phyloP scores from a whole-genome alignment of 768 basidiomycete genomes.

The Mycena polygramma region DNA sequence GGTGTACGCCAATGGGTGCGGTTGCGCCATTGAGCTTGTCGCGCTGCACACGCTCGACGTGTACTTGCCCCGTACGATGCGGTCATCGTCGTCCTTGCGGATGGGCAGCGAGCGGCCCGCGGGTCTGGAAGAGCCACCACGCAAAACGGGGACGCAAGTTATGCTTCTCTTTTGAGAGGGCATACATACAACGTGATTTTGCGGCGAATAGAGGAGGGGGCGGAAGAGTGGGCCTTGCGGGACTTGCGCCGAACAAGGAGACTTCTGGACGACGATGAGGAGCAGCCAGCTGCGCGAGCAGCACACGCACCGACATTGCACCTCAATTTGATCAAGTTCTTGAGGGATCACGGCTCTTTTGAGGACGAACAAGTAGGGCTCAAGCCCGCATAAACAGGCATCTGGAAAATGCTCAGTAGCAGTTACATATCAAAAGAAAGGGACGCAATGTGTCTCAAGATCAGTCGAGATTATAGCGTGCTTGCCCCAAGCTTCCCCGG shows the following conservation, averaged over 20 bases:
- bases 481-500: too few relatives aligned
- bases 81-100: slow-evolving; percentile 98
- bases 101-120: slow-evolving; percentile 94
- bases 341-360: too few relatives aligned
- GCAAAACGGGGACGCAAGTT: slow-evolving; percentile 69
- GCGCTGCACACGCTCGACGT: slow-evolving; percentile 97
- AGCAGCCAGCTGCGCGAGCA: slow-evolving; percentile 26
- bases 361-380: too few relatives aligned
- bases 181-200: slow-evolving; percentile 98
- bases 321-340: slow-evolving; percentile 66
- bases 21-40: slow-evolving; percentile 98
- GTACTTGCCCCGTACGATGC: slow-evolving; percentile 97
- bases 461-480: too few relatives aligned
- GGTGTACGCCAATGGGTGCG: slow-evolving; percentile 94
- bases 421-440: too few relatives aligned
- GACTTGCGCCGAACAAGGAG: slow-evolving; percentile 96
- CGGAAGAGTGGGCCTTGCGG: slow-evolving; percentile 97
- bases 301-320: slow-evolving; percentile 79
- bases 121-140: slow-evolving; percentile 63
- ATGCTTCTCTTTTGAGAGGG: slow-evolving; percentile 97
- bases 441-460: too few relatives aligned
- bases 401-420: too few relatives aligned
- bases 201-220: slow-evolving; percentile 94
- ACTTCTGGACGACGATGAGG: slow-evolving; percentile 65
- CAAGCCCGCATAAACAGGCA: too few relatives aligned